Evolutionary conservation across 306 rosid genomes (phyloP).

Genomic region (Albizia julibrissin): DNA sequence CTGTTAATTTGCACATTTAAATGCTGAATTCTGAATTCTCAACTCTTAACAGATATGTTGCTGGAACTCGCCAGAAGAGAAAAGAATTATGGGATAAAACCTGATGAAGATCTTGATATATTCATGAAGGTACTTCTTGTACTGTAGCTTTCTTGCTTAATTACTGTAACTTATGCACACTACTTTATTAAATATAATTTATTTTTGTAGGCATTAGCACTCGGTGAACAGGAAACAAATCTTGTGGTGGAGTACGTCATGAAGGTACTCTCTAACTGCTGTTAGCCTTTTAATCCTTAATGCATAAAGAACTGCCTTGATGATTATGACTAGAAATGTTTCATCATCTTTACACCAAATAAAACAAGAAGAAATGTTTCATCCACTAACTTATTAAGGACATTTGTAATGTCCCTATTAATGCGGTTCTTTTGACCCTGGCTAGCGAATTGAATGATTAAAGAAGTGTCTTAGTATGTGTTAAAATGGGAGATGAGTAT

Average conservation of each 20-base stretch:
- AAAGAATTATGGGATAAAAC: slow-evolving; percentile 88
- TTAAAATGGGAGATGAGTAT: not conserved
- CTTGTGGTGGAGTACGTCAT: slow-evolving; percentile 88
- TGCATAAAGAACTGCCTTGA: not conserved
- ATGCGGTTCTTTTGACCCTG: slow-evolving; percentile 1
- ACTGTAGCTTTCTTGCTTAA: not conserved
- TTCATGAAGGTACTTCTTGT: slow-evolving; percentile 78
- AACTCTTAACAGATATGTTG: slow-evolving; percentile 72
- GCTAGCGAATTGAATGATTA: not conserved
- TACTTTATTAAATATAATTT: slow-evolving; percentile 25
- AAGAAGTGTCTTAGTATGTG: not conserved
- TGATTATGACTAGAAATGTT: not conserved
- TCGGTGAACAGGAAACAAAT: slow-evolving; percentile 84
- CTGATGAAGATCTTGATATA: slow-evolving; percentile 95
- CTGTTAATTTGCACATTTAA: not conserved
- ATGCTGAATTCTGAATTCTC: slow-evolving; percentile 15
- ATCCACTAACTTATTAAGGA: not conserved
- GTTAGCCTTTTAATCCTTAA: slow-evolving; percentile 17
- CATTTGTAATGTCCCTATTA: slow-evolving; percentile 1
- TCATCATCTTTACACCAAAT: not conserved
- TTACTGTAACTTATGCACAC: slow-evolving; percentile 25
- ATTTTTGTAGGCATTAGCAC: slow-evolving; percentile 78
- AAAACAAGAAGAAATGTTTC: not conserved
- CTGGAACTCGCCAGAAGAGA: slow-evolving; percentile 98
- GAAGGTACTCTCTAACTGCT: slow-evolving; percentile 75